Evolutionary conservation across 176 grass and related monocot species (phyloP).

Genomic region (Triticum monococcum): DNA sequence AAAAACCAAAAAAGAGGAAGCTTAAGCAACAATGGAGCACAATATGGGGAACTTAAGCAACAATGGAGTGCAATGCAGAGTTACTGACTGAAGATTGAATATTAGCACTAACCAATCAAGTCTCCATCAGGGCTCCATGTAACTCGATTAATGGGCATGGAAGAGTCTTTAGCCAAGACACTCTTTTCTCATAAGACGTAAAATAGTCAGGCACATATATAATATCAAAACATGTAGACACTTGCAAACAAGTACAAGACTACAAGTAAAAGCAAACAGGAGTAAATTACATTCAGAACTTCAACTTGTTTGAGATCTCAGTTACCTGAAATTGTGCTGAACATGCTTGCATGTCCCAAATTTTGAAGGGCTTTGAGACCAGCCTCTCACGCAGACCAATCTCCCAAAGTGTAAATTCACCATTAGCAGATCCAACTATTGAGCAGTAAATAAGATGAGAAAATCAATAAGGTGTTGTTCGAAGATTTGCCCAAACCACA

Average conservation of each 20-base stretch:
- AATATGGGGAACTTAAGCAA: conserved; percentile 13
- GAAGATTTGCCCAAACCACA: conserved; percentile 9
- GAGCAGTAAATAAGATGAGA: conserved; percentile 12
- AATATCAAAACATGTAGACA: conserved; percentile 23
- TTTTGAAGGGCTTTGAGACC: conserved; percentile 80
- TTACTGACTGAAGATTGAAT: conserved; percentile 10
- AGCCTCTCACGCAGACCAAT: conserved; percentile 75
- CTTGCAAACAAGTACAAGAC: conserved; percentile 25
- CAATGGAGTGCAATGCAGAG: background rate
- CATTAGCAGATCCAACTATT: conserved; percentile 81
- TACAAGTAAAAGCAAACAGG: conserved; percentile 30
- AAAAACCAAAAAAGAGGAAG: conserved; percentile 16
- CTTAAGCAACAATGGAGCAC: conserved; percentile 15
- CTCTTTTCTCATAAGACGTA: conserved; percentile 45
- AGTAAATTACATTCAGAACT: conserved; percentile 27
- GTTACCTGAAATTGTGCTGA: conserved; percentile 68
- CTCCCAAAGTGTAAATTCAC: conserved; percentile 91
- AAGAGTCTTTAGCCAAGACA: conserved; percentile 56
- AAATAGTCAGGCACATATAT: conserved; percentile 22
- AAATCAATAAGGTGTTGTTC: conserved; percentile 18
- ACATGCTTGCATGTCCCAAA: conserved; percentile 59
- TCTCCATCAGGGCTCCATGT: conserved; percentile 93
- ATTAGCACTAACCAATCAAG: conserved; percentile 71
- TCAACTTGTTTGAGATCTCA: background rate
- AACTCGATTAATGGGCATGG: conserved; percentile 79